Evolutionary conservation across 2,329 filamentous ascomycete genomes (phyloP), one percentile per base, ranked within the genome.

Genomic region (Cercospora sojina): DNA sequence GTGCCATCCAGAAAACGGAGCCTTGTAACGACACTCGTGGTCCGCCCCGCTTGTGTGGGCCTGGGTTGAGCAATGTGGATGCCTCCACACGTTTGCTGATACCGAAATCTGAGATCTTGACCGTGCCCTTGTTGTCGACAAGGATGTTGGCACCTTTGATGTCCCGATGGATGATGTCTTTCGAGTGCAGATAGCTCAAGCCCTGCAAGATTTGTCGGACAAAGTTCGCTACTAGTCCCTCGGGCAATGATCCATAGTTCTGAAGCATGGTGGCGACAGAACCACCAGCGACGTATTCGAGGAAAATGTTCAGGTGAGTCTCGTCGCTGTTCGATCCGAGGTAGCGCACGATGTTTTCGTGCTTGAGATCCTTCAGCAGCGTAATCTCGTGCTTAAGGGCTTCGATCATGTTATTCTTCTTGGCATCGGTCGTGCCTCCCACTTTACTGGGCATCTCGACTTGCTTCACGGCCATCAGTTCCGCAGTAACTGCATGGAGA

Each of bases 1-100:
- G 95, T 0, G 95, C 95, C 95, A 99, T 99, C 95, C 95, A 99
- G 82, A 97, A 99, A 61, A 99, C 95, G 27, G 93, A 97, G 13
- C 95, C 95, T 79, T 99, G 95, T 3, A 99, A 86, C 1, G 94
- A 98, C 10, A 88, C 75, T 83, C 89, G 73, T 84, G 89, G 75
- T 79, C 88, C 85, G 6, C 84, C 83, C 71, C 86, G 74, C 84
- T 83, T 79, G 69, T 68, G 69, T 76, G 77, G 68, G 74, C 77
- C 64, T 75, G 81, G 51, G 76, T 72, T 70, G 56, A 96, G 87
- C 53, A 97, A 87, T 67, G 93, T 95, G 65, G 92, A 90, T 13
- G 93, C 93, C 80, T 98, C 94, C 47, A 98, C 91, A 78, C 96
- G 96, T 84, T 99, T 99, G 68, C 91, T 96, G 77, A 99, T 98